phyloP scores from a whole-genome alignment of 1,284 basidiomycete genomes.

The Xanthoconium separans region DNA sequence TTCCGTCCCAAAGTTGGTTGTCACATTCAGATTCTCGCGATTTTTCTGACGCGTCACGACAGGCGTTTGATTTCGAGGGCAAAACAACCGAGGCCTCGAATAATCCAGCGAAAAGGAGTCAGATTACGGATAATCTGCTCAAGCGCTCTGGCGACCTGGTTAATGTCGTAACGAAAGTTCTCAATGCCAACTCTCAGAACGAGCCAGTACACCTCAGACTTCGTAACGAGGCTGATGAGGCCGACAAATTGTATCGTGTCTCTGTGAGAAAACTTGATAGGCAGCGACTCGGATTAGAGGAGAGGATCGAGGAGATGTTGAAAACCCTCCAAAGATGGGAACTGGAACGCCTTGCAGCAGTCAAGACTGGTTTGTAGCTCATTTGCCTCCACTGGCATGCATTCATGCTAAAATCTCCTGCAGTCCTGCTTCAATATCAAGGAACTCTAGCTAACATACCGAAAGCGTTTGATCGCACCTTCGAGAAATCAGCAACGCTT shows the following conservation, averaged over 20 bases:
- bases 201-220: slow-evolving; percentile 71
- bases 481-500: slow-evolving; percentile 70
- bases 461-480: slow-evolving; percentile 58
- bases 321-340: slow-evolving; percentile 85
- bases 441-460: slow-evolving; percentile 71
- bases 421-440: slow-evolving; percentile 83
- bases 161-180: slow-evolving; percentile 70
- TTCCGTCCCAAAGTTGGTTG: slow-evolving; percentile 67
- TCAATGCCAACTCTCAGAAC: slow-evolving; percentile 47
- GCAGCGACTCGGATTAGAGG: slow-evolving; percentile 79
- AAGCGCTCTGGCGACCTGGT: slow-evolving; percentile 69
- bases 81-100: slow-evolving; percentile 36
- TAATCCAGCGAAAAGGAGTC: slow-evolving; percentile 40
- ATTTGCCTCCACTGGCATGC: neutral
- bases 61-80: slow-evolving; percentile 69
- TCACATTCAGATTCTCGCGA: neutral
- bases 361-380: slow-evolving; percentile 69
- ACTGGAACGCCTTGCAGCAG: slow-evolving; percentile 73
- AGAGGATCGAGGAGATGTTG: slow-evolving; percentile 79
- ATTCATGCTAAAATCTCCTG: slow-evolving; percentile 1
- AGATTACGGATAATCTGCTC: slow-evolving; percentile 55
- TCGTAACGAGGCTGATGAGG: slow-evolving; percentile 74
- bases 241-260: slow-evolving; percentile 74
- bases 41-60: slow-evolving; percentile 4
- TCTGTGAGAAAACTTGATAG: slow-evolving; percentile 77